Evolutionary conservation across 352 stramenopile genomes (phyloP).

Genomic region (Plasmopara viticola): DNA sequence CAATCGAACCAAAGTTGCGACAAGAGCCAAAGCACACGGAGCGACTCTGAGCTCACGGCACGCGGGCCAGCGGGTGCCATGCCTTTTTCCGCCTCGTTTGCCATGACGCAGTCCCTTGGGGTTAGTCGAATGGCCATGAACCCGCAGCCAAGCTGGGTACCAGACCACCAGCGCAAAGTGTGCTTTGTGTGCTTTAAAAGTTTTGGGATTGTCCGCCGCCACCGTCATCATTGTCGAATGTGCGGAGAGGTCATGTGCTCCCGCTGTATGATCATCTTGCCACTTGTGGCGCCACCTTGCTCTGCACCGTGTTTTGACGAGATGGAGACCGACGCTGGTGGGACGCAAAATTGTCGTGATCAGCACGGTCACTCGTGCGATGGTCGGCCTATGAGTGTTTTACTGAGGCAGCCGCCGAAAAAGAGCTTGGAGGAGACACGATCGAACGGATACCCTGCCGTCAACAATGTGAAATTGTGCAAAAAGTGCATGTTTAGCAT

Average conservation of each 20-base stretch:
- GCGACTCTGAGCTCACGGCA: constrained; percentile 23
- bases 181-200: constrained; percentile 69
- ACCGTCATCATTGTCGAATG: constrained; percentile 72
- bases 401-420: constrained; percentile 36
- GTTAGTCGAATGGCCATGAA: constrained; percentile 26
- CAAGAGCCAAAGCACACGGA: constrained; percentile 34
- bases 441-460: constrained; percentile 43
- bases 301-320: constrained; percentile 20
- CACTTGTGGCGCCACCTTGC: constrained; percentile 38
- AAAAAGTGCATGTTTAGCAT: constrained; percentile 73
- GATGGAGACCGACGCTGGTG: constrained; percentile 6
- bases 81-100: constrained; percentile 11
- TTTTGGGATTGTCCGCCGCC: constrained; percentile 51
- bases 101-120: constrained; percentile 9
- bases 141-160: constrained; percentile 44
- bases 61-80: constrained; percentile 15
- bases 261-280: constrained; percentile 59
- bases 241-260: constrained; percentile 72
- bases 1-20: constrained; percentile 21
- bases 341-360: constrained; percentile 5
- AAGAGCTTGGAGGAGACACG: constrained; percentile 38
- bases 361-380: constrained; percentile 12
- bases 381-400: constrained; percentile 17
- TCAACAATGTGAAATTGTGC: constrained; percentile 67
- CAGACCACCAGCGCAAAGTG: constrained; percentile 50